Evolutionary conservation across 371 early-diverging fungal genomes (phyloP).

Genomic region (Mucor plumbeus): DNA sequence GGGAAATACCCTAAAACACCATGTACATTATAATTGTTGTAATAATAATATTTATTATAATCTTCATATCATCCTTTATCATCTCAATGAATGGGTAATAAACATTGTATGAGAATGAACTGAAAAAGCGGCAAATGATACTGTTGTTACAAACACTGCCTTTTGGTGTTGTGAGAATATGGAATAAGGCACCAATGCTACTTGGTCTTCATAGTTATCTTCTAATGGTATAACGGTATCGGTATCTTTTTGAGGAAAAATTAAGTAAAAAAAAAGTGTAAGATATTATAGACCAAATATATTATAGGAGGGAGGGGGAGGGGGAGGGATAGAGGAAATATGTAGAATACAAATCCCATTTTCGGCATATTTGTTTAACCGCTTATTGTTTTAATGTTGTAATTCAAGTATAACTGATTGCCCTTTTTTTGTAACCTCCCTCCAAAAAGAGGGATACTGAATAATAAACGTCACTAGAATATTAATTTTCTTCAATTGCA

Average conservation of each 20-base stretch:
- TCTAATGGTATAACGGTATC: not conserved
- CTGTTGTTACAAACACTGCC: slow-evolving; percentile 5
- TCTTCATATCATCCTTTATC: slow-evolving; percentile 26
- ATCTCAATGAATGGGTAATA: slow-evolving; percentile 17
- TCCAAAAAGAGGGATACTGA: not conserved
- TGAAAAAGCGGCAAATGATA: slow-evolving; percentile 14
- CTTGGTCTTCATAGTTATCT: not conserved
- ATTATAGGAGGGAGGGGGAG: not conserved
- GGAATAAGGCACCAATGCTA: slow-evolving; percentile 8
- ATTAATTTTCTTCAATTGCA: not conserved
- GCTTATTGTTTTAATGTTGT: not conserved
- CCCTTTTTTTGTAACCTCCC: not conserved
- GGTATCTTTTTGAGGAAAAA: not conserved
- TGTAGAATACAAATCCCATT: not conserved
- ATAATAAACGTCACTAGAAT: not conserved
- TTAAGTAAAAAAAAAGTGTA: not conserved
- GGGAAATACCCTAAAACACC: slow-evolving; percentile 37
- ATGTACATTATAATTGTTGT: slow-evolving; percentile 37
- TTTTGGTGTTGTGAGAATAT: slow-evolving; percentile 13
- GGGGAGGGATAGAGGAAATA: too few relatives aligned
- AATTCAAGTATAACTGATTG: not conserved
- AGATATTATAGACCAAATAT: too few relatives aligned
- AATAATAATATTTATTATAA: slow-evolving; percentile 26
- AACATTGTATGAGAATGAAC: slow-evolving; percentile 23
- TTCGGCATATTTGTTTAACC: not conserved